Evolutionary conservation across 2,329 filamentous ascomycete genomes (phyloP).

Genomic region (Didymella lethalis): DNA sequence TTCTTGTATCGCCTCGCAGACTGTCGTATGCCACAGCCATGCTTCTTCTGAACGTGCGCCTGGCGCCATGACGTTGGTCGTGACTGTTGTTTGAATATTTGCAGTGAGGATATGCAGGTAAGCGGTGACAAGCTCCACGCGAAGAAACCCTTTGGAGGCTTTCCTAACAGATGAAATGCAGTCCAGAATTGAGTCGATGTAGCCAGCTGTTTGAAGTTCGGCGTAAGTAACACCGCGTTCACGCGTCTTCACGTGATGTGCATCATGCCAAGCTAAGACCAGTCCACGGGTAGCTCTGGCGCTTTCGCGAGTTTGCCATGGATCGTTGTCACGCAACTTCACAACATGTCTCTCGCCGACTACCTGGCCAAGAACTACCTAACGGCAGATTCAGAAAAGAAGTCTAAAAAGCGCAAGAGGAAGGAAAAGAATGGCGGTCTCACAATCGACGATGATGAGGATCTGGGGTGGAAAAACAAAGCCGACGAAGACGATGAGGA

Average conservation of each 20-base stretch:
- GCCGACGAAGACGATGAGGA: conserved; percentile 65
- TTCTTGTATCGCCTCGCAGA: conserved; percentile 85
- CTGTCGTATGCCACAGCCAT: conserved; percentile 74
- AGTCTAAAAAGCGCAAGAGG: conserved; percentile 62
- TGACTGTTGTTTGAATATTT: neutral
- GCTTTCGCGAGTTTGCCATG: conserved; percentile 5
- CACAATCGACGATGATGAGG: conserved; percentile 62
- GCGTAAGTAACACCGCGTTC: conserved; percentile 16
- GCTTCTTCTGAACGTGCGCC: conserved; percentile 73
- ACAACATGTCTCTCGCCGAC: conserved; percentile 71
- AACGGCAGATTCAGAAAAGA: conserved; percentile 65
- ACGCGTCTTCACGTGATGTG: conserved; percentile 39
- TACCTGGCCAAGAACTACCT: conserved; percentile 95
- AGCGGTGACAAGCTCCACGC: too few relatives aligned
- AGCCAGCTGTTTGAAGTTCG: neutral
- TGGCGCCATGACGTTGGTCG: conserved; percentile 61
- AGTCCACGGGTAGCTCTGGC: neutral
- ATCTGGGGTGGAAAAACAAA: conserved; percentile 60
- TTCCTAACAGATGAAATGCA: too few relatives aligned
- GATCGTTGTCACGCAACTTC: too few relatives aligned
- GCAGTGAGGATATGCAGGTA: too few relatives aligned
- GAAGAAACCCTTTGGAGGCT: too few relatives aligned
- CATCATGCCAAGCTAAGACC: conserved; percentile 19
- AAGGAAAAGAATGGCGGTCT: conserved; percentile 54
- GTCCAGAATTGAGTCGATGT: neutral